Evolutionary conservation across 2,329 filamentous ascomycete species (phyloP), one percentile per base, ranked within the genome.

Genomic region (Colletotrichum sp.): DNA sequence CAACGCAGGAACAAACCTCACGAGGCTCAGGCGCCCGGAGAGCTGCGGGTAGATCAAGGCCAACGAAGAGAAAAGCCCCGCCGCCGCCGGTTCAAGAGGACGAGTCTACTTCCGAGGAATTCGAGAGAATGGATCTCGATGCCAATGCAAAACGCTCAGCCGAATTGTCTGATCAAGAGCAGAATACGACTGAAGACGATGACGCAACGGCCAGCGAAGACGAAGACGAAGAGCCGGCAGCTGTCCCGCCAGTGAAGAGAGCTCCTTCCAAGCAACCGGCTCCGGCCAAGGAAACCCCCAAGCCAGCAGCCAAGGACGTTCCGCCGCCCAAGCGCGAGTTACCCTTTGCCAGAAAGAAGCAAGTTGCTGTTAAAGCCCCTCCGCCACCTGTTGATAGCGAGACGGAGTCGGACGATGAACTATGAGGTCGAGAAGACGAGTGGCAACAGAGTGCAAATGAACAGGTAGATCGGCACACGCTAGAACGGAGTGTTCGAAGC

Each of bases 361-460:
- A 73, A n/a, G 77, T 76, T 10, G 36, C 39, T 21, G 15, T 71
- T 21, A 78, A 80, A 63, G 76, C 83, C 4, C 74, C 84, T 7
- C 80, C 78, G 57, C 82, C 77, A 59, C 81, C 79, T 12, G 82
- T 82, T 13, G 85, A 80, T 18, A 88, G 87, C 64, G 89, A 91
- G 70, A 90, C 89, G 0, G 89, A 89, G n/a, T 90, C 89, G 1
- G 90, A 91, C 76, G 90, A 91, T 79, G 90, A 92, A 79, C 78
- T 91, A 73, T 92, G 80, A 86, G 2, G 36, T 30, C 13, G 16
- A 26, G 8, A 49, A 13, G 24, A 49, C 16, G 24, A 30, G 63
- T 52, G 63, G 26, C 63, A 30, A 49, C 24, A 66, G n/a, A 52
- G n/a, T 52, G 44, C 44, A 52, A 21, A 52, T 52, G 44, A 52